Evolutionary conservation across 495 filamentous ascomycete genomes (phyloP).

Genomic region (Aspergillus homomorphus): DNA sequence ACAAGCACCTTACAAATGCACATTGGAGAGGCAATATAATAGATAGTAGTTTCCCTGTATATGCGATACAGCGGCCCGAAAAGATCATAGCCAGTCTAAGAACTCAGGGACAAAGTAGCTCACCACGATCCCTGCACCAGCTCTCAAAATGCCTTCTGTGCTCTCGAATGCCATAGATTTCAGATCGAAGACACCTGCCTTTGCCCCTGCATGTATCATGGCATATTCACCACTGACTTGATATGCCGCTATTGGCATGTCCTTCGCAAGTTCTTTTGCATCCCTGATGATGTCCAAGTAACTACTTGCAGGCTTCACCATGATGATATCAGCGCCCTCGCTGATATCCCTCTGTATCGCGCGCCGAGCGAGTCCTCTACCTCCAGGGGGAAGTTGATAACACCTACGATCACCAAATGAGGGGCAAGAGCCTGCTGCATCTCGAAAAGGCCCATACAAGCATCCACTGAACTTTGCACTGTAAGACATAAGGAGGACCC

Average conservation of each 20-base stretch:
- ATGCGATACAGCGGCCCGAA: background rate
- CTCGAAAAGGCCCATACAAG: constrained; percentile 94
- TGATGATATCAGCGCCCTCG: constrained; percentile 96
- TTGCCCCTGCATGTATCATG: constrained; percentile 95
- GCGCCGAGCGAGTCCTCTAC: constrained; percentile 86
- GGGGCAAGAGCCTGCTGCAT: constrained; percentile 88
- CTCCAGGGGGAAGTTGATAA: constrained; percentile 92
- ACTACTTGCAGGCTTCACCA: constrained; percentile 95
- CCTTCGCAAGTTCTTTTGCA: constrained; percentile 85
- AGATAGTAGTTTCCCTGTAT: background rate
- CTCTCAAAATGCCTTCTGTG: constrained; percentile 86
- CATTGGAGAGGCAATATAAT: too few relatives aligned
- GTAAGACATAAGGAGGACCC: constrained; percentile 91
- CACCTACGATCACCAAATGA: constrained; percentile 93
- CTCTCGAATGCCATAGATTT: constrained; percentile 94
- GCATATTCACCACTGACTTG: constrained; percentile 97
- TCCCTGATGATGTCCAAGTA: constrained; percentile 96
- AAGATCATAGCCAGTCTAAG: constrained; percentile 69
- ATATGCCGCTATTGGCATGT: constrained; percentile 90
- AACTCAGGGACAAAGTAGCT: constrained; percentile 95
- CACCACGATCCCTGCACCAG: constrained; percentile 86
- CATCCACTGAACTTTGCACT: constrained; percentile 96
- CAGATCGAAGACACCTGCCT: constrained; percentile 96
- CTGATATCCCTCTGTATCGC: constrained; percentile 86
- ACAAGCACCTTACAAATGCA: too few relatives aligned